Base-by-base conservation (phyloP, 2,329 filamentous ascomycete genomes). In the Macrophomina pseudophaseolina region DNA sequence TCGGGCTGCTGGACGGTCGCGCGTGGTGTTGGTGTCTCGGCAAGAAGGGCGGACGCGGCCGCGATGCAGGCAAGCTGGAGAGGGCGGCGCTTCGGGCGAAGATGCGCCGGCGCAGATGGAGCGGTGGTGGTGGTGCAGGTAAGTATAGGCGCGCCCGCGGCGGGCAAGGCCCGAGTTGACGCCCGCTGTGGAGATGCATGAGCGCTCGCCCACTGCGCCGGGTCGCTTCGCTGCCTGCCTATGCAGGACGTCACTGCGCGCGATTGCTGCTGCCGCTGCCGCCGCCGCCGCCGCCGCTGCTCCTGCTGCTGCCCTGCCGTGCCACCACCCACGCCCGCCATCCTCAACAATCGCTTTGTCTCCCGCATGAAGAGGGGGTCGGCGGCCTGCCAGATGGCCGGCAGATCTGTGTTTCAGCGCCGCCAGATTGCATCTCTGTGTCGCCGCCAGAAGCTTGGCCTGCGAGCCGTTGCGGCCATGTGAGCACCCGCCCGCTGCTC, bases 301-400 rank as follows among this genome's bases (percentile, higher is more conserved):
- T 51, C 48, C n/a, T 23, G 48, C 28, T 12, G 9, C n/a, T 14
- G 53, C 35, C 12, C 54, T 59, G 54, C 54, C 23, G 54, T 58
- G 53, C 53, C 9, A 58, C 53, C 35, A 16, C 38, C 54, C 42
- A 44, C 42, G 53, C 35, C 32, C 33, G 33, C n/a, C 23, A 12
- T 14, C 28, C 54, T 46, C 54, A 59, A 59, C 54, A 59, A 59
- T 59, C 54, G 54, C 54, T 59, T 59, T 59, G 54, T 59, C 40
- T 44, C 11, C 14, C 28, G 54, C 54, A 59, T 59, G 54, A 59
- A 59, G 54, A 59, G 54, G 54, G 54, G 44, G 53, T 42, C 28
- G 9, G n/a, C 48, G 11, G 48, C 9, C 52, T 54, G 53, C 38
- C 18, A 42, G 53, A 58, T 58, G 53, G 38, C 54, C 54, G 28